Evolutionary conservation across 306 rosid genomes (phyloP), one percentile per base, ranked within the genome.

Genomic region (Vigna radiata): DNA sequence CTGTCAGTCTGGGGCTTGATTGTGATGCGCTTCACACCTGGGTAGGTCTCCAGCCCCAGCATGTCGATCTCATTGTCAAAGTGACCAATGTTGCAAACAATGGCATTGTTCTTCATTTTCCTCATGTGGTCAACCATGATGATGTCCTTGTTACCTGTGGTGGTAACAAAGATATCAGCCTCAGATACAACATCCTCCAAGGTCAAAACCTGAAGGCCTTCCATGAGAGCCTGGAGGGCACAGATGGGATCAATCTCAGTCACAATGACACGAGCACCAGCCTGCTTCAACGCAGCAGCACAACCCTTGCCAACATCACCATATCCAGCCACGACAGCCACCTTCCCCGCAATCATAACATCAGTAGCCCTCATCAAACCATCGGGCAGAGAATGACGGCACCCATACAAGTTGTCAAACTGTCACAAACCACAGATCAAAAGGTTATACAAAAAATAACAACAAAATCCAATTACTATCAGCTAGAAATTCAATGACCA

Each of bases 281-380:
- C 98, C 75, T 92, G 97, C 85, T 95, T 95, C 89, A 95, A 72
- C 47, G 98, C 98, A 29, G 93, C 89, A 54, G 97, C 98, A 76
- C 98, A 95, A 21, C 98, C 98, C 97, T 95, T 95, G 2, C 98
- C 98, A 7, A 95, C 97, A 89, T 95, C 98, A 81, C 98, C 98
- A 3, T 90, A 95, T 1, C 98, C 98, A 44, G 81, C 73, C 3
- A 95, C 98, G 18, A 95, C 96, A 0, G 87, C 94, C 1, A 92
- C 97, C 87, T 95, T 95, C 4, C 98, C 98, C 0, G 97, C 98
- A 83, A 95, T 95, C 98, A 95, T 95, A 36, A 95, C 91, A 85
- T 95, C 97, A 0, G 98, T 95, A 2, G 98, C 97, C 82, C 98
- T 92, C 98, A 95, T 95, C 88, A 95, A 71, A 62, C 97, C 98